Percentiles rank a stretch among this genome's conserved stretches.
Conservation (phyloP, 768 basidiomycete species). For the Zangia roseola region DNA sequence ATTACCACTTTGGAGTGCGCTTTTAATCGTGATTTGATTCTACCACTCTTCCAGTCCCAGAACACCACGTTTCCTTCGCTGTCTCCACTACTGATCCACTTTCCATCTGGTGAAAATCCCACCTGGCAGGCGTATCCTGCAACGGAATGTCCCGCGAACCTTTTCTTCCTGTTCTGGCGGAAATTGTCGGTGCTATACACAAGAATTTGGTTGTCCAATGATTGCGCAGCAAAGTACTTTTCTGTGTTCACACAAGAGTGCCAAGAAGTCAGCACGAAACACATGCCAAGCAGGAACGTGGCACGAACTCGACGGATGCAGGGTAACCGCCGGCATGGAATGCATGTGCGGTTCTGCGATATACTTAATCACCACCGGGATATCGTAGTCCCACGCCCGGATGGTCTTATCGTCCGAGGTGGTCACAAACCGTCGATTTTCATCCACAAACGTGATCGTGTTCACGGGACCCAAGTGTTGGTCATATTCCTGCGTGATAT, state of each 20-base stretch:
- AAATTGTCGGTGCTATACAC: conserved; percentile 98
- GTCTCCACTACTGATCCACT: conserved; percentile 97
- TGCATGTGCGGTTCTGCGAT: conserved; percentile 99
- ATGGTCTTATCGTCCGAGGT: conserved; percentile 99
- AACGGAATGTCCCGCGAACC: conserved; percentile 94
- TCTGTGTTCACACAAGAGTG: conserved; percentile 40
- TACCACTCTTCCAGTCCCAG: conserved; percentile 99
- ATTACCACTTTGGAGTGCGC: conserved; percentile 98
- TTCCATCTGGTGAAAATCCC: conserved; percentile 97
- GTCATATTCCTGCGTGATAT: conserved; percentile 98
- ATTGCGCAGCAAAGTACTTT: conserved; percentile 97
- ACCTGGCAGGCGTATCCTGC: conserved; percentile 98
- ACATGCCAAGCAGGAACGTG: conserved; percentile 4
- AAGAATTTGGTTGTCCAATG: conserved; percentile 96
- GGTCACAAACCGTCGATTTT: conserved; percentile 95
- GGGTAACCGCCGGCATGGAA: conserved; percentile 96
- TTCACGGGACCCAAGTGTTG: conserved; percentile 98
- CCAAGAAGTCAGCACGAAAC: conserved; percentile 16
- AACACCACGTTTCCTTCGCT: conserved; percentile 94
- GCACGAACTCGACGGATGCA: conserved; percentile 89
- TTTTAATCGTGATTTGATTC: conserved; percentile 85
- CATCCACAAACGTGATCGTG: conserved; percentile 98
- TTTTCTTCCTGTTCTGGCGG: conserved; percentile 97
- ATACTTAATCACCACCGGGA: conserved; percentile 99
- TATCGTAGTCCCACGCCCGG: conserved; percentile 99